Evolutionary conservation across 2,329 filamentous ascomycete species (phyloP).

Genomic region (Epichloe festucae): DNA sequence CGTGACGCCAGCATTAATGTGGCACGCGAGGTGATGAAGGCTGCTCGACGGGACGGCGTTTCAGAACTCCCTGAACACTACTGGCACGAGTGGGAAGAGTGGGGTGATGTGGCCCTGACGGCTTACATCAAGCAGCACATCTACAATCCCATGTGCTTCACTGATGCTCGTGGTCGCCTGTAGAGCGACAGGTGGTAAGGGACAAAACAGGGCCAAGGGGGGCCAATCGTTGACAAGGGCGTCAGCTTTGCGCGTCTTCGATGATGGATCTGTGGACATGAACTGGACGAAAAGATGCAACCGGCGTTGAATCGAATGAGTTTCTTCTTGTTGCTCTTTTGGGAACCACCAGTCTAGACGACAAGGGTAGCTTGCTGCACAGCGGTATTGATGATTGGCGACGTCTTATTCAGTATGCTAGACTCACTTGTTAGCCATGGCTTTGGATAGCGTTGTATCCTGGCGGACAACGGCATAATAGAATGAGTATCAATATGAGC

Average conservation of each 20-base stretch:
- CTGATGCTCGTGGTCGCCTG: conserved; percentile 21
- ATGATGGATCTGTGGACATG: not conserved
- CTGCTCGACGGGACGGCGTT: conserved; percentile 71
- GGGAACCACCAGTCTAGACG: not conserved
- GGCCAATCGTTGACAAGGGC: not conserved
- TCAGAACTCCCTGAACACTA: conserved; percentile 53
- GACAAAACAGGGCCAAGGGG: not conserved
- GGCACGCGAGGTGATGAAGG: conserved; percentile 84
- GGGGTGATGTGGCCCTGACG: conserved; percentile 50
- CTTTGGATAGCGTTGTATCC: not conserved
- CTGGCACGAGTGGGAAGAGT: conserved; percentile 62
- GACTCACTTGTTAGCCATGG: conserved; percentile 3
- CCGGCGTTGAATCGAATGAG: not conserved
- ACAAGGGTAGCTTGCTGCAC: not conserved
- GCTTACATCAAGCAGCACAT: conserved; percentile 46
- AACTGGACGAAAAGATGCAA: not conserved
- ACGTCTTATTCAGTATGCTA: not conserved
- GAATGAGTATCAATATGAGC: not conserved
- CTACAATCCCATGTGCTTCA: conserved; percentile 43
- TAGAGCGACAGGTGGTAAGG: conserved; percentile 6
- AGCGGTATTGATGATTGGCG: not conserved
- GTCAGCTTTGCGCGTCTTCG: not conserved
- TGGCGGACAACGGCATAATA: not conserved
- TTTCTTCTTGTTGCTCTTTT: not conserved
- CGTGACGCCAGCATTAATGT: conserved; percentile 79